Conservation (phyloP, 2,329 filamentous ascomycete genomes). For the Phaeosphaeria sp. region DNA sequence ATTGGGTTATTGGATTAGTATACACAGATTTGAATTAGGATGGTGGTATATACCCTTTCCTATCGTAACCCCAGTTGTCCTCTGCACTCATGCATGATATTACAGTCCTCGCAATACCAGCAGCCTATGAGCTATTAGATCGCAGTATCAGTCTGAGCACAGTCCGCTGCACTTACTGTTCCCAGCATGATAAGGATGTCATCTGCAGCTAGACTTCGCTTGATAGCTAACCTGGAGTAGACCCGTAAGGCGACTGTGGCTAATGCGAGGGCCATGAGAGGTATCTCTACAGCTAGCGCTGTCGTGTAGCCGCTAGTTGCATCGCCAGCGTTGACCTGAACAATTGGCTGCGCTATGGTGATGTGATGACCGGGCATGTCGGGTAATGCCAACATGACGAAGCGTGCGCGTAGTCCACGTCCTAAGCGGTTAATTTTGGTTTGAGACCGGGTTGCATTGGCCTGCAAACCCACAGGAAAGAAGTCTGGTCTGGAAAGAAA, state of each 20-base stretch:
- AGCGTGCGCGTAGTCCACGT: background rate
- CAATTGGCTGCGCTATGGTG: slow-evolving; percentile 1
- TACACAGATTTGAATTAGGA: background rate
- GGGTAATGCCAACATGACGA: background rate
- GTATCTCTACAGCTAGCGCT: slow-evolving; percentile 33
- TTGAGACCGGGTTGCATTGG: background rate
- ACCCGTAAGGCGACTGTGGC: slow-evolving; percentile 28
- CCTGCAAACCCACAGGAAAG: background rate
- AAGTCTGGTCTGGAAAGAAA: slow-evolving; percentile 1
- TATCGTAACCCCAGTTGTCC: slow-evolving; percentile 30
- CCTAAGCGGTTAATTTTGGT: background rate
- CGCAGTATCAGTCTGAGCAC: background rate
- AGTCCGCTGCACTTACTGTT: slow-evolving; percentile 7
- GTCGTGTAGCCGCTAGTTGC: slow-evolving; percentile 10
- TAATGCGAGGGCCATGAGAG: slow-evolving; percentile 31
- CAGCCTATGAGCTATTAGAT: slow-evolving; percentile 18
- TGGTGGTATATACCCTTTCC: slow-evolving; percentile 23
- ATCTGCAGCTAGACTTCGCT: slow-evolving; percentile 29
- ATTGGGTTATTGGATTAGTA: background rate
- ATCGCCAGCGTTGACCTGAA: slow-evolving; percentile 6
- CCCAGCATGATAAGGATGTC: slow-evolving; percentile 32
- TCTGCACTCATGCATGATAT: slow-evolving; percentile 37
- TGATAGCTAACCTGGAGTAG: slow-evolving; percentile 31
- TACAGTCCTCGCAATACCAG: slow-evolving; percentile 29
- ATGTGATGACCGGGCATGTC: slow-evolving; percentile 5